These are phyloP conservation scores for Botrytis pseudocinerea DNA, from an alignment of 2,329 filamentous ascomycete genomes.

Conservation along the genomic window DNA sequence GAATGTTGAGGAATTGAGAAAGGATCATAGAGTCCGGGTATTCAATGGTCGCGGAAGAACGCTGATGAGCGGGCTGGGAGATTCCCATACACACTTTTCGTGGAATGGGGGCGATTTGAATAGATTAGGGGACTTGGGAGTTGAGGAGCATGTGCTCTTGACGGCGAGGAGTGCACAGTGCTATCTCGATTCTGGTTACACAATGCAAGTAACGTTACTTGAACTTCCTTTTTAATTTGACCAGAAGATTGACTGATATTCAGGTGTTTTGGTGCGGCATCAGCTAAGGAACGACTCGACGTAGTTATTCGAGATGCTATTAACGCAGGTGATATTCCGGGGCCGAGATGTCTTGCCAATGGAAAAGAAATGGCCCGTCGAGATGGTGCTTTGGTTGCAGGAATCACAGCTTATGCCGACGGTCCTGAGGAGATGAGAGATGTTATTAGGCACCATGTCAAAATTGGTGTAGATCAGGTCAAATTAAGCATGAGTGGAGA, in stretches of 20 bases:
- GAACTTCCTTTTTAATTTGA: not conserved
- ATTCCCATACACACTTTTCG: constrained; percentile 51
- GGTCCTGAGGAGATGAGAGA: constrained; percentile 46
- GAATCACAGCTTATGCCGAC: constrained; percentile 43
- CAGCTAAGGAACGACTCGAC: constrained; percentile 41
- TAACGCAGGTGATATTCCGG: constrained; percentile 50
- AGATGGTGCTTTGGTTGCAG: constrained; percentile 47
- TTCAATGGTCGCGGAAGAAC: constrained; percentile 41
- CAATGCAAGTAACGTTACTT: constrained; percentile 41
- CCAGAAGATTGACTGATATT: not conserved
- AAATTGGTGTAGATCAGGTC: constrained; percentile 47
- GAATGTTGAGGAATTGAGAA: no score
- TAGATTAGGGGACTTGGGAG: constrained; percentile 44
- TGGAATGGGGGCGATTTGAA: constrained; percentile 50
- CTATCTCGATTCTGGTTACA: constrained; percentile 52
- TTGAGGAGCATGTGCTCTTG: constrained; percentile 48
- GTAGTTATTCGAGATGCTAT: constrained; percentile 51
- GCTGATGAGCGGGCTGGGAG: constrained; percentile 51
- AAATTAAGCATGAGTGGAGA: constrained; percentile 46
- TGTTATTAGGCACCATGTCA: constrained; percentile 43
- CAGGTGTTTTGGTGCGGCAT: constrained; percentile 34
- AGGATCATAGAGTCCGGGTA: not conserved
- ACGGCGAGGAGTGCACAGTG: constrained; percentile 41
- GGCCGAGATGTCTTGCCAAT: constrained; percentile 51
- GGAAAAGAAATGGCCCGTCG: constrained; percentile 49